Evolutionary conservation across 176 grass and related monocot species (phyloP), one percentile per base, ranked within the genome.

Genomic region (Rhynchospora pubera): DNA sequence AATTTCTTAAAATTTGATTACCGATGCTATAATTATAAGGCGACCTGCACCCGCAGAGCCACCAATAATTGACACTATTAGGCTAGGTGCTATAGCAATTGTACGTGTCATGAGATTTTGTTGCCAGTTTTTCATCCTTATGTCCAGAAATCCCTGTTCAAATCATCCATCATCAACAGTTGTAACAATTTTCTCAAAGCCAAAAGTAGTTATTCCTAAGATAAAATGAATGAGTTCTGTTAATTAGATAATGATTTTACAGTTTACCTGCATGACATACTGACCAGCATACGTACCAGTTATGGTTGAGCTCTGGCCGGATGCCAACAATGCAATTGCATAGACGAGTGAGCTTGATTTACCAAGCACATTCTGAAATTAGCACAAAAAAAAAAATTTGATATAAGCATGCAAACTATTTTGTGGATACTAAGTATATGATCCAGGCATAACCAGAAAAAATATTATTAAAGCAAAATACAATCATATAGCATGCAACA

Each of bases 261-360:
- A 45, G 70, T 32, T 46, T 90, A 91, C 93, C 93, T 97, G 96
- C 92, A 98, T 98, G 82, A 98, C 94, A 78, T 87, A 98, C 65
- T 98, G 96, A 8, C 96, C 96, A 0, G 96, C 85, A 19, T 98
- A 98, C 12, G 96, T 98, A 55, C 96, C 96, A 6, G 96, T 94
- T 52, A 98, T 98, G 11, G 92, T 90, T 0, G 96, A 98, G 84
- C 96, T 98, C 78, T 98, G 96, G 19, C 96, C 92, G 30, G 96
- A 94, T n/a, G 96, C 96, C 51, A 98, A 57, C 50, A 98, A 81
- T 14, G 96, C 92, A 1, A 98, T 87, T 55, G 90, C 95, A 21
- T 94, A 98, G 5, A 98, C 81, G 4, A 89, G 83, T 6, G 95
- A 65, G 70, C 96, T 94, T 68, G 92, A 93, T 85, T 53, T 94